Percentiles rank a stretch among this genome's conserved stretches.
Evolutionary conservation across 768 basidiomycete genomes (phyloP).

Genomic region (Lactarius sp.): DNA sequence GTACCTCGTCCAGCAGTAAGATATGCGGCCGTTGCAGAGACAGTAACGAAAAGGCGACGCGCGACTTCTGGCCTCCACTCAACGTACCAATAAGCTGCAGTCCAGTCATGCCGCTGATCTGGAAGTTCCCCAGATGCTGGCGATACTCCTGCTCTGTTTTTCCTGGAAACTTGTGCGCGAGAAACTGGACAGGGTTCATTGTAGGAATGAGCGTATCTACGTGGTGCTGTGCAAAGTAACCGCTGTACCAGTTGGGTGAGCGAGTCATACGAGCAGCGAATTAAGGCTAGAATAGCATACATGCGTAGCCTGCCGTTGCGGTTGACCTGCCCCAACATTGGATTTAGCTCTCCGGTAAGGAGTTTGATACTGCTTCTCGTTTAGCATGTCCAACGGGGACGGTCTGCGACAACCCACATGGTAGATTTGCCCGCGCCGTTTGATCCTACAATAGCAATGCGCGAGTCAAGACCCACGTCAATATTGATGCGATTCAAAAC

Average conservation of each 20-base stretch:
- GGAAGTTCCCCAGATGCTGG: constrained; percentile 92
- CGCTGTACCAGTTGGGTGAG: constrained; percentile 41
- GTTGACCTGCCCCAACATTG: constrained; percentile 72
- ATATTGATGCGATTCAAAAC: constrained; percentile 79
- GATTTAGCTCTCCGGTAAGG: constrained; percentile 76
- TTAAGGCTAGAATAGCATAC: constrained; percentile 40
- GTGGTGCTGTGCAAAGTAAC: constrained; percentile 94
- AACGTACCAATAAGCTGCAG: constrained; percentile 88
- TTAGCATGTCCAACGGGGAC: constrained; percentile 4
- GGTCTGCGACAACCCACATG: constrained; percentile 45
- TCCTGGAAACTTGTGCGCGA: constrained; percentile 89
- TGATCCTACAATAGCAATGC: constrained; percentile 92
- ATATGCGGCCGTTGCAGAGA: constrained; percentile 89
- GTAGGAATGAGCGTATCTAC: constrained; percentile 83
- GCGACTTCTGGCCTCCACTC: constrained; percentile 93
- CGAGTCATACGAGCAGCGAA: not conserved
- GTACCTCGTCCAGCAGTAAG: constrained; percentile 87
- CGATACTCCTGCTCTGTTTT: constrained; percentile 96
- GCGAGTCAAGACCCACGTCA: constrained; percentile 89
- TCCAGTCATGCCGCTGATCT: constrained; percentile 93
- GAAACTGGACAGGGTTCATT: constrained; percentile 90
- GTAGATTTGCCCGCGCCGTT: constrained; percentile 98
- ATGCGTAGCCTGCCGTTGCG: constrained; percentile 89
- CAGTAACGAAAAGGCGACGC: constrained; percentile 87
- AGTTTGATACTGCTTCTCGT: constrained; percentile 70